phyloP scores from a whole-genome alignment of 139 green algal genomes.

The Haematococcus sp. region DNA sequence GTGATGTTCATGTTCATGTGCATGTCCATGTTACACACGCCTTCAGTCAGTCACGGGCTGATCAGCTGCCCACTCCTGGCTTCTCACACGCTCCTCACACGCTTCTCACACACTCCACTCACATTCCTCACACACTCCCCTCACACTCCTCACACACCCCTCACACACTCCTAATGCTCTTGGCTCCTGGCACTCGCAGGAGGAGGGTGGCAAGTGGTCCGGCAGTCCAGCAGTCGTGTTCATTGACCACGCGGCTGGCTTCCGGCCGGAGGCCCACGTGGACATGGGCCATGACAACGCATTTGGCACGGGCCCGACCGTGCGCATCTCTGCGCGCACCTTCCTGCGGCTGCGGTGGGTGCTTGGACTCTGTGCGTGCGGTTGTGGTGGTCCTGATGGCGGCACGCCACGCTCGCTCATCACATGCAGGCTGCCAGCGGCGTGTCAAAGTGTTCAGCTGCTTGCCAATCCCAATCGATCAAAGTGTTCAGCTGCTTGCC shows the following conservation, averaged over 20 bases:
- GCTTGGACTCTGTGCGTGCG: background rate
- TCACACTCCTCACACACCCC: too few relatives aligned
- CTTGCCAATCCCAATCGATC: too few relatives aligned
- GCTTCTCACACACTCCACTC: too few relatives aligned
- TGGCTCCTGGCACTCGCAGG: background rate
- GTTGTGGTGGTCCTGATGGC: background rate
- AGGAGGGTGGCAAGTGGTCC: background rate
- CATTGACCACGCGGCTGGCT: conserved; percentile 85
- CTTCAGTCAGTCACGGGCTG: too few relatives aligned
- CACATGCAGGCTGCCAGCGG: background rate
- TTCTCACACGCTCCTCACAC: too few relatives aligned
- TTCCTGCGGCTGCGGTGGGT: conserved; percentile 73
- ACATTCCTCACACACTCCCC: too few relatives aligned
- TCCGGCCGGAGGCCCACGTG: conserved; percentile 51
- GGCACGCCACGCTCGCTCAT: background rate
- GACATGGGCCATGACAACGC: conserved; percentile 74
- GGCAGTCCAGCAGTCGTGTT: conserved; percentile 49
- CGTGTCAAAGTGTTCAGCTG: too few relatives aligned
- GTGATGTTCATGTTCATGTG: too few relatives aligned
- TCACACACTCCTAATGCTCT: too few relatives aligned
- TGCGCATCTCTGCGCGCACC: conserved; percentile 57
- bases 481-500: too few relatives aligned
- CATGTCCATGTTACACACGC: too few relatives aligned
- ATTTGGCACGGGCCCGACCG: conserved; percentile 64
- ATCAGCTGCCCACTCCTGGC: too few relatives aligned